A percentile compares a stretch with the other conserved stretches of the same genome.
Conservation (phyloP, 352 stramenopile genomes). For the Thalassiosira ordinaria region DNA sequence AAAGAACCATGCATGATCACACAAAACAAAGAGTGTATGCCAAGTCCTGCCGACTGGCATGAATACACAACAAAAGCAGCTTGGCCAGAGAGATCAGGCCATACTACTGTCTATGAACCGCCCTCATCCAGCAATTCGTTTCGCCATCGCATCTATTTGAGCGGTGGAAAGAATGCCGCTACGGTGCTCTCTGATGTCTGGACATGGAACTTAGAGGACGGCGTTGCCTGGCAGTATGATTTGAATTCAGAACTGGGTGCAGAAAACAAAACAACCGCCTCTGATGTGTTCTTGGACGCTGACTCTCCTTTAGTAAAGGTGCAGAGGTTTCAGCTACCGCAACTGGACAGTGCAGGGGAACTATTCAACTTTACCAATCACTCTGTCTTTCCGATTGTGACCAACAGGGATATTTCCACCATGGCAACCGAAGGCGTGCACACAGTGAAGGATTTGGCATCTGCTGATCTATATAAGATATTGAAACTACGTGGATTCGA, state of each 20-base stretch:
- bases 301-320: slow-evolving; percentile 59
- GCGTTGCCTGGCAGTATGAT: slow-evolving; percentile 48
- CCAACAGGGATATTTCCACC: slow-evolving; percentile 65
- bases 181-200: slow-evolving; percentile 76
- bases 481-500: slow-evolving; percentile 84
- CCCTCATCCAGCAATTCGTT: slow-evolving; percentile 72
- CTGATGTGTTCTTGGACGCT: slow-evolving; percentile 54
- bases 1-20: slow-evolving; percentile 53
- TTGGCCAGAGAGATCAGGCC: slow-evolving; percentile 71
- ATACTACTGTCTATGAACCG: slow-evolving; percentile 76
- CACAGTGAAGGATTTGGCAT: slow-evolving; percentile 88
- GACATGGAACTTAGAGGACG: slow-evolving; percentile 53
- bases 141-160: slow-evolving; percentile 72
- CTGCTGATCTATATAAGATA: slow-evolving; percentile 72
- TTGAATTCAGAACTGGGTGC: slow-evolving; percentile 36
- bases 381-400: slow-evolving; percentile 58
- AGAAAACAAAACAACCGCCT: slow-evolving; percentile 29
- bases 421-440: slow-evolving; percentile 85
- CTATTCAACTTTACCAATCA: slow-evolving; percentile 47
- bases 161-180: slow-evolving; percentile 69
- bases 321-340: slow-evolving; percentile 57
- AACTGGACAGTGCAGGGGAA: slow-evolving; percentile 25
- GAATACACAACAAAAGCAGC: slow-evolving; percentile 38
- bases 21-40: slow-evolving; percentile 28
- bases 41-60: slow-evolving; percentile 42